phyloP scores from a whole-genome alignment of 2,329 filamentous ascomycete species.

The Pseudocercospora fuligena region DNA sequence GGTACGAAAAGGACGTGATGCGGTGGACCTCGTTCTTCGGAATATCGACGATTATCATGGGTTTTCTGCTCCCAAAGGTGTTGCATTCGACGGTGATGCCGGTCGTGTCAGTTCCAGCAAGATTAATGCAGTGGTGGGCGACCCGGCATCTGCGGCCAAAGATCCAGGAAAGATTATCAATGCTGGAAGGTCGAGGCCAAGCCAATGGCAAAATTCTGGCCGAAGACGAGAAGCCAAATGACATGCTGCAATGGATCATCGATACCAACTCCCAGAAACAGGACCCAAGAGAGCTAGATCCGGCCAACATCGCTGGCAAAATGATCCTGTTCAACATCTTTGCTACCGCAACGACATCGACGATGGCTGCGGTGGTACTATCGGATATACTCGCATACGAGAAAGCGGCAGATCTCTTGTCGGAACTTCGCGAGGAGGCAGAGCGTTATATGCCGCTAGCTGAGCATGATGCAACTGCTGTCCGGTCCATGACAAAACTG shows the following conservation, averaged over 20 bases:
- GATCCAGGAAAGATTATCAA: constrained; percentile 9
- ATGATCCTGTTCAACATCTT: constrained; percentile 32
- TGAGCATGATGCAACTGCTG: constrained; percentile 20
- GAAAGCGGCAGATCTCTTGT: constrained; percentile 13
- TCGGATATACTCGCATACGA: constrained; percentile 24
- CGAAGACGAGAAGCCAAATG: constrained; percentile 11
- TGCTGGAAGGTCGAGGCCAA: constrained; percentile 5
- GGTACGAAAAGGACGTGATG: constrained; percentile 15
- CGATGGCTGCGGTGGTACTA: constrained; percentile 24
- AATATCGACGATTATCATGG: constrained; percentile 18
- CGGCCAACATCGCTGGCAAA: constrained; percentile 22
- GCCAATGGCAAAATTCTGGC: neutral
- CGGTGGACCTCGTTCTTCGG: constrained; percentile 20
- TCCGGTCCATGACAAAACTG: constrained; percentile 26
- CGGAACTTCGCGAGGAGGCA: constrained; percentile 28
- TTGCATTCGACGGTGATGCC: constrained; percentile 13
- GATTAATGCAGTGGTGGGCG: constrained; percentile 14
- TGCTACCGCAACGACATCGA: constrained; percentile 30
- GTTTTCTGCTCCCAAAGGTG: constrained; percentile 6
- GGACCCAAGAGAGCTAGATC: constrained; percentile 14
- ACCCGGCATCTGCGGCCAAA: neutral
- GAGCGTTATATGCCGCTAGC: constrained; percentile 9
- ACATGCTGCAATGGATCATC: constrained; percentile 30
- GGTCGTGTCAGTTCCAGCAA: constrained; percentile 7
- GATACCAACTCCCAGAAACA: constrained; percentile 13